A percentile compares a stretch with the other conserved stretches of the same genome.
Evolutionary conservation across 2,329 filamentous ascomycete genomes (phyloP).

Genomic region (Sarocladium brachiariae): DNA sequence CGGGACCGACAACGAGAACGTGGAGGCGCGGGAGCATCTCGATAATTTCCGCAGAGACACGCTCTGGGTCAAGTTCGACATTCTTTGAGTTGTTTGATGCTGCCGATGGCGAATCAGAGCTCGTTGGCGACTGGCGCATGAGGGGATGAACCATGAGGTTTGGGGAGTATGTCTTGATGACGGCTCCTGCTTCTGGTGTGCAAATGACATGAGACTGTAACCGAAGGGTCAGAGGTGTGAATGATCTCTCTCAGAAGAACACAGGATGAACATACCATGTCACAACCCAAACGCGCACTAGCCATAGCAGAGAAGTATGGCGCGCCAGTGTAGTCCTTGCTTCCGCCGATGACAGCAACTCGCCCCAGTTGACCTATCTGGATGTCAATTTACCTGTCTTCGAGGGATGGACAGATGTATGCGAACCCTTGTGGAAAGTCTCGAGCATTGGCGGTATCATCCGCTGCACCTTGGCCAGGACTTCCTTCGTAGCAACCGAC

Average conservation of each 20-base stretch:
- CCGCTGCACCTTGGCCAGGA: constrained; percentile 75
- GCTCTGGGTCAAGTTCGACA: constrained; percentile 11
- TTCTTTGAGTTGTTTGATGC: constrained; percentile 19
- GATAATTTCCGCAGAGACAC: constrained; percentile 62
- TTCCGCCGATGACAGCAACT: constrained; percentile 89
- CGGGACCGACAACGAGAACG: constrained; percentile 87
- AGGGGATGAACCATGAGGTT: constrained; percentile 98
- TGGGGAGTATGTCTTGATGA: constrained; percentile 96
- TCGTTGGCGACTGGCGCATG: constrained; percentile 63
- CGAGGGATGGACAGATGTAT: neutral
- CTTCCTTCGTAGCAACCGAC: constrained; percentile 64
- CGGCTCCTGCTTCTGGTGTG: constrained; percentile 75
- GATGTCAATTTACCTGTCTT: neutral
- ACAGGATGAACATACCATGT: constrained; percentile 61
- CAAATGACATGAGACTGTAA: constrained; percentile 88
- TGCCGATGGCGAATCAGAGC: constrained; percentile 10
- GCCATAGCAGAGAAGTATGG: constrained; percentile 99
- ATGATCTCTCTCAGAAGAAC: too few relatives aligned
- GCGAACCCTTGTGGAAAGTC: constrained; percentile 86
- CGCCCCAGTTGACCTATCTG: constrained; percentile 79
- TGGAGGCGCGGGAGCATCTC: constrained; percentile 81
- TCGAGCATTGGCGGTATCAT: constrained; percentile 94
- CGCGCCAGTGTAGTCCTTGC: constrained; percentile 92
- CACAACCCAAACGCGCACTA: constrained; percentile 80
- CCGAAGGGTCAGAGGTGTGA: too few relatives aligned